Evolutionary conservation across 306 rosid species (phyloP).

Genomic region (Cucumis sativus): Cucumber_9930_V3 NC_026660.2:8594501-8595000

Average conservation of each 20-base stretch:
- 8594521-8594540: constrained; percentile 9
- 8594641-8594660: constrained; percentile 1
- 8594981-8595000: no score
- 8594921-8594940: constrained; percentile 22
- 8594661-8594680: constrained; percentile 14
- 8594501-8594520: neutral
- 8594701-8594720: constrained; percentile 12
- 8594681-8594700: constrained; percentile 11
- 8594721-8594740: constrained; percentile 11
- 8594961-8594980: neutral
- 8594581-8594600: constrained; percentile 37
- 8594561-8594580: constrained; percentile 36
- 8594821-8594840: constrained; percentile 18
- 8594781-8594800: constrained; percentile 12
- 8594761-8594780: constrained; percentile 18
- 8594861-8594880: constrained; percentile 16
- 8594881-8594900: constrained; percentile 10
- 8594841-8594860: constrained; percentile 11
- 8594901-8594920: constrained; percentile 15
- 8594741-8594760: constrained; percentile 4
- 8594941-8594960: constrained; percentile 6
- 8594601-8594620: constrained; percentile 18
- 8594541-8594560: constrained; percentile 17
- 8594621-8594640: neutral
- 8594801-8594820: constrained; percentile 15